A percentile compares a stretch with the other conserved stretches of the same genome.
Conservation (phyloP, 768 basidiomycete species). For the Rhizopogon sp. region DNA sequence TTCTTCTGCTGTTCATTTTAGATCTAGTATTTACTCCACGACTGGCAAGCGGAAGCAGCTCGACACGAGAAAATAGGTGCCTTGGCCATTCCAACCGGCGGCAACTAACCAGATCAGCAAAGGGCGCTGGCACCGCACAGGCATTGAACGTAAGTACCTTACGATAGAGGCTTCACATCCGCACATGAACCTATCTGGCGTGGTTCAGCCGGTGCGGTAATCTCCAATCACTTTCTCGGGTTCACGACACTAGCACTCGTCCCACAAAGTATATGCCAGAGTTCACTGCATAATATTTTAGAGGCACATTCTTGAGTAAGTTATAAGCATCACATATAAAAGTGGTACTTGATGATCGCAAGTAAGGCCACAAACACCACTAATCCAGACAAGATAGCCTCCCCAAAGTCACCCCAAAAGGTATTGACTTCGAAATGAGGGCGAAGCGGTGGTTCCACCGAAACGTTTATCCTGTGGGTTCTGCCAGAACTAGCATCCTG, state of each 20-base stretch:
- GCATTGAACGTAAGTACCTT: no score
- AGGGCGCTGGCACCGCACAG: background rate
- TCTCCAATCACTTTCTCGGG: no score
- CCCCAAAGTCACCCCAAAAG: constrained; percentile 57
- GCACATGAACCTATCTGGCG: no score
- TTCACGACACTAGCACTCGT: no score
- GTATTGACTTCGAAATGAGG: constrained; percentile 54
- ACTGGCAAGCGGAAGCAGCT: background rate
- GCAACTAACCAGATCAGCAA: background rate
- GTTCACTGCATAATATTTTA: no score
- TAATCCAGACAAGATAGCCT: constrained; percentile 23
- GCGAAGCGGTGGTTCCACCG: constrained; percentile 47
- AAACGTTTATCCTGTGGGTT: constrained; percentile 47
- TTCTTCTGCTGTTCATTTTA: background rate
- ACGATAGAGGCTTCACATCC: no score
- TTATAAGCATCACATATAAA: constrained; percentile 16
- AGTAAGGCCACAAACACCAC: constrained; percentile 28
- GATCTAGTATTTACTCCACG: background rate
- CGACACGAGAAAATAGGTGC: background rate
- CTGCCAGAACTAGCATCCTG: constrained; percentile 37
- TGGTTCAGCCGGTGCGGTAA: no score
- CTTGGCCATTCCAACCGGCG: background rate
- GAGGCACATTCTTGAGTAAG: no score
- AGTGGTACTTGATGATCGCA: constrained; percentile 22
- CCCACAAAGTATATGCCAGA: no score